Base-by-base conservation (phyloP, 2,329 filamentous ascomycete species). In the Juglanconis oblonga region DNA sequence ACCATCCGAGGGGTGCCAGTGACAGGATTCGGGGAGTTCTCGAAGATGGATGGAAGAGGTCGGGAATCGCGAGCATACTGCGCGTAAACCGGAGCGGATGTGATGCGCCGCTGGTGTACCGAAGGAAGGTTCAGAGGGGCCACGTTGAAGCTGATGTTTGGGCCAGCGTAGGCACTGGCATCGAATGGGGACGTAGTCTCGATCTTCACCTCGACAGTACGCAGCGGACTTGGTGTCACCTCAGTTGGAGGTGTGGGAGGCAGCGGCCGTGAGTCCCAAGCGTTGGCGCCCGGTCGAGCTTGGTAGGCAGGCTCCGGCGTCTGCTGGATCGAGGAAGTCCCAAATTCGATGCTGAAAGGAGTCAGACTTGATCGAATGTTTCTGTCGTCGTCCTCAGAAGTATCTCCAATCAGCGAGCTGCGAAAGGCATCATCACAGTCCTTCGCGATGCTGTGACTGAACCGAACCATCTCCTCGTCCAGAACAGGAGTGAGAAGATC, bases 391-490 rank as follows among this genome's bases (percentile, higher is more conserved):
- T 56, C 13, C 9, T 61, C 63, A 1, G 70, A 67, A 36, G 65
- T 65, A 10, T 67, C 62, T 17, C 73, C 70, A 13, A 82, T 73
- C 10, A 84, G 66, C 9, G 80, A 81, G 66, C 89, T 87, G 69
- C 91, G 93, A 77, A 98, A 97, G 1, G 93, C 93, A 68, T 95
- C 91, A 69, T 98, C 93, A 69, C 93, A 96, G 61, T 95, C 91
- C 73, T 92, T 91, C 53, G 92, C 91, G 63, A 97, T 87, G 67
- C 92, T 92, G 67, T 85, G 86, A 67, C 92, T 96, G 59, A 96
- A 89, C 67, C 94, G 88, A 6, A 91, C 83, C 57, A 95, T 84
- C 70, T 97, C 93, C 61, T 92, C 91, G 66, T 85, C 87, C 67
- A 81, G 74, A 45, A 76, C 67, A 53, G 72, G 62, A n/a, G 40